Evolutionary conservation across 2,329 filamentous ascomycete species (phyloP).

Genomic region (Fusarium proliferatum): DNA sequence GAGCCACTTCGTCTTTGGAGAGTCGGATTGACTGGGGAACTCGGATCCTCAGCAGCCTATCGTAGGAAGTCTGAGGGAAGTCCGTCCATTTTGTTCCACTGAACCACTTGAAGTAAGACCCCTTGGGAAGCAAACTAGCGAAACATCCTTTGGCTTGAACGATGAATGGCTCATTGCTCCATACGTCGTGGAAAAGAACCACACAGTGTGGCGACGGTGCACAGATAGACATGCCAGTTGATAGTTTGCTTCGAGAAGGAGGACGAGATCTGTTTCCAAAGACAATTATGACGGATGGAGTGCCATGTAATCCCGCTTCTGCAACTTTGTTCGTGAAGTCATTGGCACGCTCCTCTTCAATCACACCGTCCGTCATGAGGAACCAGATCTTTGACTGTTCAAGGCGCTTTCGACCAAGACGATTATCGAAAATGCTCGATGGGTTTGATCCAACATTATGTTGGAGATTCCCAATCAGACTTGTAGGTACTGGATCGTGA

Average conservation of each 20-base stretch:
- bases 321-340: background rate
- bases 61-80: background rate
- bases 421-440: background rate
- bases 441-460: background rate
- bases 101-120: background rate
- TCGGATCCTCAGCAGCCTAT: background rate
- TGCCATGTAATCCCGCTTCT: background rate
- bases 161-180: background rate
- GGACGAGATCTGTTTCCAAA: background rate
- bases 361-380: background rate
- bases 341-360: background rate
- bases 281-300: background rate
- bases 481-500: background rate
- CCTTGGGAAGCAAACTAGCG: background rate
- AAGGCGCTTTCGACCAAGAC: background rate
- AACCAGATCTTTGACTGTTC: background rate
- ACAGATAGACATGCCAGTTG: background rate
- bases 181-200: background rate
- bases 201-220: background rate
- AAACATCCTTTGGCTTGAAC: background rate
- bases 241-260: background rate
- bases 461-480: background rate
- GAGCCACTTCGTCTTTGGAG: background rate
- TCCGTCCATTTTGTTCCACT: background rate
- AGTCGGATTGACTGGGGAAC: background rate